These are phyloP conservation scores for Aspergillus biplanus DNA, from an alignment of 495 filamentous ascomycete genomes.

Conservation along the genomic window DNA sequence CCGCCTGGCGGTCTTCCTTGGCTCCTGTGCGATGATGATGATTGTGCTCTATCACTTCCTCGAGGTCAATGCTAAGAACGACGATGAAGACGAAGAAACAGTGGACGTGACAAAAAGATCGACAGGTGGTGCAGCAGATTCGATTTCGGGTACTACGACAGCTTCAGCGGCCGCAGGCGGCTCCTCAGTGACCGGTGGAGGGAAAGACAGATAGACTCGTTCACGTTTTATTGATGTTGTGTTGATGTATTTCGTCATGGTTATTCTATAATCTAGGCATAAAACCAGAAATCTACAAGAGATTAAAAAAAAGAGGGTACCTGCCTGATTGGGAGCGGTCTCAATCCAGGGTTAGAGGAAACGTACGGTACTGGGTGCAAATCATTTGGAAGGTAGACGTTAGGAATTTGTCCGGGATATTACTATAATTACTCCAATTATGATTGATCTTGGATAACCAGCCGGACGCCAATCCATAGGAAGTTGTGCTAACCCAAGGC, in stretches of 20 bases:
- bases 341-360: no score
- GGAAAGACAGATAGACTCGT: conserved; percentile 20
- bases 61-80: conserved; percentile 83
- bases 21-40: conserved; percentile 87
- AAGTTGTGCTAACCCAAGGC: neutral
- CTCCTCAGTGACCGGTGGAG: conserved; percentile 22
- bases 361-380: no score
- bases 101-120: conserved; percentile 31
- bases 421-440: neutral
- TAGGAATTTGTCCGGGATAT: neutral
- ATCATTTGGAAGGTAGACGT: neutral
- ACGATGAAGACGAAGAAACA: conserved; percentile 53
- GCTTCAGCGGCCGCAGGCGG: conserved; percentile 25
- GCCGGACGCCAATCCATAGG: neutral
- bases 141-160: conserved; percentile 21
- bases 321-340: no score
- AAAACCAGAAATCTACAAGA: neutral
- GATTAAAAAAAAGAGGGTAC: neutral
- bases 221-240: neutral
- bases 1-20: conserved; percentile 89
- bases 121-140: conserved; percentile 26
- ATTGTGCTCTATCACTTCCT: conserved; percentile 97
- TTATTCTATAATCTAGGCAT: neutral
- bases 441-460: neutral
- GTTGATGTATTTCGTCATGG: conserved; percentile 1